These are phyloP conservation scores for Trichoderma parareesei DNA, from an alignment of 495 filamentous ascomycete genomes.

Conservation along the genomic window DNA sequence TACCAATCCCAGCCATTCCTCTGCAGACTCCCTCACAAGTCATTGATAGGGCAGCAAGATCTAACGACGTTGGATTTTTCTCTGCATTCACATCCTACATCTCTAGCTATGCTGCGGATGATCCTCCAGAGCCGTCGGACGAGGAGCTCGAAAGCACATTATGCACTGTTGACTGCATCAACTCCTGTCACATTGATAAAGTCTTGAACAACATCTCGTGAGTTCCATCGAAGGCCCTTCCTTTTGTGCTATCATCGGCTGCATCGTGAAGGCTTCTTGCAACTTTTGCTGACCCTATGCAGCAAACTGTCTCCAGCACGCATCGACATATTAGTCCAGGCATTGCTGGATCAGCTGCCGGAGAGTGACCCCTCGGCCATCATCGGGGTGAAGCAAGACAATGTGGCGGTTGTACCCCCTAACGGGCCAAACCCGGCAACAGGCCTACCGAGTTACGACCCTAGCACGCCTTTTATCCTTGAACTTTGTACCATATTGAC, in stretches of 20 bases:
- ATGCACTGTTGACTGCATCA: constrained; percentile 89
- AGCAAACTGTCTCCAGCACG: constrained; percentile 63
- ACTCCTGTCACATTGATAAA: constrained; percentile 75
- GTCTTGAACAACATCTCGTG: constrained; percentile 81
- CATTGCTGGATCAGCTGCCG: constrained; percentile 74
- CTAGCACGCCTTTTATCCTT: constrained; percentile 75
- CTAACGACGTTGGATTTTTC: constrained; percentile 74
- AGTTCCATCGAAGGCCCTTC: constrained; percentile 21
- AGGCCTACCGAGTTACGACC: constrained; percentile 66
- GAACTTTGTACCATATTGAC: constrained; percentile 83
- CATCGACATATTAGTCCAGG: constrained; percentile 58
- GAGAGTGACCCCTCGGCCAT: constrained; percentile 74
- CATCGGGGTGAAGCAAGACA: constrained; percentile 80
- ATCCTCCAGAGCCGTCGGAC: constrained; percentile 93
- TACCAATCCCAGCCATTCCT: constrained; percentile 77
- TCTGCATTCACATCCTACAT: constrained; percentile 93
- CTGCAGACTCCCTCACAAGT: constrained; percentile 87
- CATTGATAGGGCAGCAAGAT: constrained; percentile 74
- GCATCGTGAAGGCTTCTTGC: no score
- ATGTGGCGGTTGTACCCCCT: constrained; percentile 46
- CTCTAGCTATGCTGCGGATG: constrained; percentile 96
- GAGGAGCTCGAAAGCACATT: constrained; percentile 95
- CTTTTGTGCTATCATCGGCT: background rate
- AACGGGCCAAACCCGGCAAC: constrained; percentile 49
- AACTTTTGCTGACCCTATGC: constrained; percentile 10